Conservation (phyloP, 164 flowering plant species). For the Kalanchoe fedtschenkoi region DNA sequence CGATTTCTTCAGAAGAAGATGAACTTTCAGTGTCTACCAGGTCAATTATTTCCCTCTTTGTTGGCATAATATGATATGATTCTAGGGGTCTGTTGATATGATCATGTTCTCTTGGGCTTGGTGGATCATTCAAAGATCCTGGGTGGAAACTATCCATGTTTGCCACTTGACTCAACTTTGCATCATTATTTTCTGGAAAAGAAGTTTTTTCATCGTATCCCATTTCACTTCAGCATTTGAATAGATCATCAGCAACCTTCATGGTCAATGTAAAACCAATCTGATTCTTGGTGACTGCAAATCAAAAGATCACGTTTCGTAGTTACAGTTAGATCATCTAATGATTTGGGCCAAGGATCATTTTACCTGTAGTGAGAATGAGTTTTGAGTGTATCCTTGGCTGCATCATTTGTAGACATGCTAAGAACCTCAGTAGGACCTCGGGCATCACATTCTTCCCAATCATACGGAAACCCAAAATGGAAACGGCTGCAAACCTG, state of each 20-base stretch:
- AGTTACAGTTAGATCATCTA: slow-evolving; percentile 14
- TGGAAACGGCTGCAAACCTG: slow-evolving; percentile 21
- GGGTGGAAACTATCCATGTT: not conserved
- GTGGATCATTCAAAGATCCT: not conserved
- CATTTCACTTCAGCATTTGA: not conserved
- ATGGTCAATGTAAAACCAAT: not conserved
- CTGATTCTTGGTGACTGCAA: slow-evolving; percentile 9
- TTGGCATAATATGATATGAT: not conserved
- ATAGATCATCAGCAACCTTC: slow-evolving; percentile 7
- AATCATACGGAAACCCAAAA: slow-evolving; percentile 23
- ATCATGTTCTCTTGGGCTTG: not conserved
- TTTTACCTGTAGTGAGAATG: not conserved
- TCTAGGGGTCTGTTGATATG: not conserved
- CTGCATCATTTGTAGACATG: not conserved
- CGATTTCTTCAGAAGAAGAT: not conserved
- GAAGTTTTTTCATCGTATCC: not conserved
- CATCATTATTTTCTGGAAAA: not conserved
- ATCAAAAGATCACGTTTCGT: slow-evolving; percentile 13
- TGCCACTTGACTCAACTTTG: not conserved
- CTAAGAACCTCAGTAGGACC: slow-evolving; percentile 5
- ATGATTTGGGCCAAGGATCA: slow-evolving; percentile 1
- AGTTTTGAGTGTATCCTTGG: not conserved
- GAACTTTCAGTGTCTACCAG: not conserved
- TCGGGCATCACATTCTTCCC: slow-evolving; percentile 15
- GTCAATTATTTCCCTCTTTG: not conserved